Percentiles rank a stretch among this genome's conserved stretches.
phyloP scores from a whole-genome alignment of 257 asterid genomes.

The Echites panduratus region DNA sequence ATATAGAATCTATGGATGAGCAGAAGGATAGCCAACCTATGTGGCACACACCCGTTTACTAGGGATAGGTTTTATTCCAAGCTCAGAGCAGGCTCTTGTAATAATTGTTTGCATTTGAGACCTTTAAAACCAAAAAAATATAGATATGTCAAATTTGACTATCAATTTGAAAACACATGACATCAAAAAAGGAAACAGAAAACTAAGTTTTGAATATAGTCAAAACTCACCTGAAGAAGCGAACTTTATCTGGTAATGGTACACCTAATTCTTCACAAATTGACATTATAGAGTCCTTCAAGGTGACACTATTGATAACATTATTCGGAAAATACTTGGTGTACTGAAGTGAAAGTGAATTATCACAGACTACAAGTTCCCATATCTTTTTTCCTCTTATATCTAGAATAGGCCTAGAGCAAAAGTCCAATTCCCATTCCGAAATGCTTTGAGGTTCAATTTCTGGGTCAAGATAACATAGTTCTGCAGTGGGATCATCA shows the following conservation, averaged over 20 bases:
- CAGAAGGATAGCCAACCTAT: conserved; percentile 16
- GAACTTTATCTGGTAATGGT: conserved; percentile 73
- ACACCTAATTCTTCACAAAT: conserved; percentile 73
- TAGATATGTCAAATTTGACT: conserved; percentile 13
- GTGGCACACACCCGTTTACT: conserved; percentile 76
- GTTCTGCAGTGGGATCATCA: conserved; percentile 73
- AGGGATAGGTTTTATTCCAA: conserved; percentile 71
- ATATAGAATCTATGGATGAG: neutral
- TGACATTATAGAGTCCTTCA: conserved; percentile 70
- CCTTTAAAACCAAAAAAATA: conserved; percentile 35
- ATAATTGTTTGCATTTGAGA: conserved; percentile 99
- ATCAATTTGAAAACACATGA: neutral
- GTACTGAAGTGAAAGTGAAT: conserved; percentile 79
- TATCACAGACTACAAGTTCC: conserved; percentile 94
- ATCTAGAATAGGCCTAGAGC: conserved; percentile 96
- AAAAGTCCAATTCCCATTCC: conserved; percentile 96
- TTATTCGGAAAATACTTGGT: conserved; percentile 90
- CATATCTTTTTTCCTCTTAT: conserved; percentile 89
- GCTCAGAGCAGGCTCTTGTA: conserved; percentile 82
- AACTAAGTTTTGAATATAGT: neutral
- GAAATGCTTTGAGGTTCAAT: conserved; percentile 58
- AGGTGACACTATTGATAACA: conserved; percentile 83
- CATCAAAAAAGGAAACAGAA: neutral
- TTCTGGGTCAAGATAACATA: conserved; percentile 83
- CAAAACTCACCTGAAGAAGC: conserved; percentile 66